phyloP scores from a whole-genome alignment of 2,329 filamentous ascomycete species.

The Pseudomassariella vexata region DNA sequence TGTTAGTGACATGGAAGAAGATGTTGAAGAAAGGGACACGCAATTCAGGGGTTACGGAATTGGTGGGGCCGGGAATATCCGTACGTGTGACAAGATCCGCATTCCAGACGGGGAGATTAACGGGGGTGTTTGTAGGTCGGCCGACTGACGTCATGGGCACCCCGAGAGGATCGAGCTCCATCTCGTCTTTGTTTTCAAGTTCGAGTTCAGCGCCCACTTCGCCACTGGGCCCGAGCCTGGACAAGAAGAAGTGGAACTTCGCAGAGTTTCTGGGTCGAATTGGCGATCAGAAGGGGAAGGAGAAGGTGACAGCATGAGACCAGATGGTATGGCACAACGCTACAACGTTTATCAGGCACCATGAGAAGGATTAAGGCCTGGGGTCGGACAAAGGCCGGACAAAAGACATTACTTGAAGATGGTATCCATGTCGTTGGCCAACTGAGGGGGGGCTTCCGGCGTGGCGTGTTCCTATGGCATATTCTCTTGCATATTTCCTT shows the following conservation, averaged over 20 bases:
- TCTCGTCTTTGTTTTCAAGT: slow-evolving; percentile 10
- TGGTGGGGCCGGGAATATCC: slow-evolving; percentile 32
- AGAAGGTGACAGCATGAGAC: no score
- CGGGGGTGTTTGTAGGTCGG: slow-evolving; percentile 12
- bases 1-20: slow-evolving; percentile 4
- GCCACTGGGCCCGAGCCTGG: slow-evolving; percentile 1
- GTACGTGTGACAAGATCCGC: slow-evolving; percentile 18
- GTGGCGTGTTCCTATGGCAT: no score
- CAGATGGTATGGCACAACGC: no score
- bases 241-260: slow-evolving; percentile 10
- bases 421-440: no score
- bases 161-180: slow-evolving; percentile 7
- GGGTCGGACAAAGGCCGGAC: no score
- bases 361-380: no score
- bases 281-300: slow-evolving; percentile 10
- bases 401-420: no score
- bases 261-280: slow-evolving; percentile 10
- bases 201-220: slow-evolving; percentile 4
- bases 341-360: no score
- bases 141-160: slow-evolving; percentile 23
- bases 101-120: no score
- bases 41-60: slow-evolving; percentile 33
- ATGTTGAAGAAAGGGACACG: slow-evolving; percentile 21
- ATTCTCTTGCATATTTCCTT: no score
- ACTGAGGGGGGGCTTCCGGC: no score